Percentiles rank a stretch among this genome's conserved stretches.
These are phyloP conservation scores for Raffaelea ambrosiae DNA, from an alignment of 2,329 filamentous ascomycete genomes.

Conservation along the genomic window DNA sequence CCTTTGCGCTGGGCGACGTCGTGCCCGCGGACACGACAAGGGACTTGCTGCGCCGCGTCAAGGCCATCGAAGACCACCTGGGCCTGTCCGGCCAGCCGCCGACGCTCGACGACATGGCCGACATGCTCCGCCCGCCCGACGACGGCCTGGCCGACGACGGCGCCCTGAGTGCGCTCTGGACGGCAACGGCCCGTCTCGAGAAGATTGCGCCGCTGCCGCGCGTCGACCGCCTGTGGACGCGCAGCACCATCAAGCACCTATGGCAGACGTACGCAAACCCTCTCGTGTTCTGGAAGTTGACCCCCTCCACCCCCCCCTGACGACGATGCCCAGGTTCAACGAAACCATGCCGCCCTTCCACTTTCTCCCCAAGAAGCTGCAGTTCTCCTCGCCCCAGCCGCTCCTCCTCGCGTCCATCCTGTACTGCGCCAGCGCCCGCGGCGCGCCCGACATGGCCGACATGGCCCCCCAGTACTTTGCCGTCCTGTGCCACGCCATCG, in stretches of 20 bases:
- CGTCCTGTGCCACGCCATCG: constrained; percentile 11
- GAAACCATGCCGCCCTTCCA: constrained; percentile 34
- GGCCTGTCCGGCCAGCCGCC: neutral
- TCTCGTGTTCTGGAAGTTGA: too few relatives aligned
- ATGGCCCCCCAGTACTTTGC: constrained; percentile 13
- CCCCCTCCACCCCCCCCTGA: too few relatives aligned
- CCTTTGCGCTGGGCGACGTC: too few relatives aligned
- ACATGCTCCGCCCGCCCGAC: neutral
- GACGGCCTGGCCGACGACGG: neutral
- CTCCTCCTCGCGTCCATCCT: constrained; percentile 34
- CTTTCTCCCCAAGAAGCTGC: constrained; percentile 33
- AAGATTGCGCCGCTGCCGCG: neutral
- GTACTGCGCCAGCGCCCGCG: constrained; percentile 24
- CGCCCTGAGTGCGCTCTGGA: constrained; percentile 8
- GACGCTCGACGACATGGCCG: neutral
- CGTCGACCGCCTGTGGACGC: constrained; percentile 3
- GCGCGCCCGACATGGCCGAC: constrained; percentile 3
- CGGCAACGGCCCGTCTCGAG: constrained; percentile 3
- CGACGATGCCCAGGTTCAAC: constrained; percentile 27
- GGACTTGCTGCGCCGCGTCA: constrained; percentile 6
- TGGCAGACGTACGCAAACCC: too few relatives aligned
- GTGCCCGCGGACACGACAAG: constrained; percentile 4
- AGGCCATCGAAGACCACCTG: constrained; percentile 6
- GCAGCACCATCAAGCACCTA: neutral
- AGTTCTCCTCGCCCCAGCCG: constrained; percentile 31